Evolutionary conservation across 2,329 filamentous ascomycete species (phyloP).

Genomic region (Colletotrichum sp.): DNA sequence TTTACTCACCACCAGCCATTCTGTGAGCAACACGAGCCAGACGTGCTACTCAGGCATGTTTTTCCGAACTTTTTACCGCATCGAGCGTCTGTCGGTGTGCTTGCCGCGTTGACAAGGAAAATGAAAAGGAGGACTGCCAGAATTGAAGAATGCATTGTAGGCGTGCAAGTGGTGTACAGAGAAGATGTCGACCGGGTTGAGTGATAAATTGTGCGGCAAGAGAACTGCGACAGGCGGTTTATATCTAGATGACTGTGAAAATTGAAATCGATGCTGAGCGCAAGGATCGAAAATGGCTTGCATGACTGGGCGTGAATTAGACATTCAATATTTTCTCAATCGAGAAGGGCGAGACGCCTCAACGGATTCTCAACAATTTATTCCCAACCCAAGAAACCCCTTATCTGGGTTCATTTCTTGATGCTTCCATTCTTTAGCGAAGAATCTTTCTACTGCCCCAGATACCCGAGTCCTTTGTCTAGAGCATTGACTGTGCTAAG

Average conservation of each 20-base stretch:
- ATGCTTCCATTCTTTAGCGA: too few relatives aligned
- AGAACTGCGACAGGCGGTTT: background rate
- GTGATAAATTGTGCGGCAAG: background rate
- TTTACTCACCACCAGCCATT: background rate
- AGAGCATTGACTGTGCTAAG: too few relatives aligned
- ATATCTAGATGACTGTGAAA: background rate
- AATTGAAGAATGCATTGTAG: background rate
- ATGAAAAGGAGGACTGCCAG: background rate
- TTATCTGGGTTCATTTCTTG: background rate
- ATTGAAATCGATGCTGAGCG: background rate
- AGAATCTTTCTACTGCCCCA: too few relatives aligned
- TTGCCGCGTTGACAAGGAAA: background rate
- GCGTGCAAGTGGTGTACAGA: background rate
- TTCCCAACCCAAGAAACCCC: background rate
- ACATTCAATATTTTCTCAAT: background rate
- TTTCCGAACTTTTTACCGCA: background rate
- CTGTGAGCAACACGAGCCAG: background rate
- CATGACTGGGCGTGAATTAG: background rate
- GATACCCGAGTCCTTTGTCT: too few relatives aligned
- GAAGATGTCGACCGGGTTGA: background rate
- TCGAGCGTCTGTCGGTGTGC: background rate
- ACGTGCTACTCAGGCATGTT: background rate
- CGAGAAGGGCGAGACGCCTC: background rate
- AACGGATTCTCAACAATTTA: background rate
- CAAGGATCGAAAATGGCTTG: background rate